Evolutionary conservation across 2,329 filamentous ascomycete species (phyloP), one percentile per base, ranked within the genome.

Genomic region (Fusarium sp.): DNA sequence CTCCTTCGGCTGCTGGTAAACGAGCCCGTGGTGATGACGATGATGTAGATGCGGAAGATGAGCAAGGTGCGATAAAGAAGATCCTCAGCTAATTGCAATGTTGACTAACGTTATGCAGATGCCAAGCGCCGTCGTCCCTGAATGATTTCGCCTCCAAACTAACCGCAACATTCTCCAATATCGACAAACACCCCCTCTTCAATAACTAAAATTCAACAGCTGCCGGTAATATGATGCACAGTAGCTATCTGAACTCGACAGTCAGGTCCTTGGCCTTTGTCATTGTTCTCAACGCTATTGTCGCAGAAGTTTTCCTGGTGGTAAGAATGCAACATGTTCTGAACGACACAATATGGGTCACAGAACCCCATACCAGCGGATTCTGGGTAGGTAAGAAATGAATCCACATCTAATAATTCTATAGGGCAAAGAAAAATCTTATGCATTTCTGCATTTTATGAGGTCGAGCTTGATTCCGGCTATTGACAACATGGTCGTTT

Each of bases 41-140:
- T 53, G 78, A 75, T 30, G 58, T 68, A 52, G 80, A 79, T 62
- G 73, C 74, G 64, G 81, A 81, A 75, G 80, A 81, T 64, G 80
- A 80, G 66, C 79, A 81, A 71, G 80, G 79, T 82, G 79, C 30
- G 61, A 23, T 21, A 13, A 11, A 30, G 21, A 28, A 37, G n/a
- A 38, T 19, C 8, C 16, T 32, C 23, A n/a, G 18, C 12, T 13
- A 12, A 35, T 42, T 23, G 25, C 16, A 21, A 43, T 23, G 32
- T 21, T 62, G 70, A 58, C 82, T 84, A 78, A 85, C 74, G 60
- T 70, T 19, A 67, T 71, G 43, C 75, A 82, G 87, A 87, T 78
- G 78, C 82, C 80, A 90, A 88, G 82, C 88, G 88, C 76, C 85
- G 84, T 78, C 87, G 87, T 64, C 84, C 81, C 53, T 81, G 53